Conservation (phyloP, 176 grass and related monocot genomes). For the Elymus sibiricus region DNA sequence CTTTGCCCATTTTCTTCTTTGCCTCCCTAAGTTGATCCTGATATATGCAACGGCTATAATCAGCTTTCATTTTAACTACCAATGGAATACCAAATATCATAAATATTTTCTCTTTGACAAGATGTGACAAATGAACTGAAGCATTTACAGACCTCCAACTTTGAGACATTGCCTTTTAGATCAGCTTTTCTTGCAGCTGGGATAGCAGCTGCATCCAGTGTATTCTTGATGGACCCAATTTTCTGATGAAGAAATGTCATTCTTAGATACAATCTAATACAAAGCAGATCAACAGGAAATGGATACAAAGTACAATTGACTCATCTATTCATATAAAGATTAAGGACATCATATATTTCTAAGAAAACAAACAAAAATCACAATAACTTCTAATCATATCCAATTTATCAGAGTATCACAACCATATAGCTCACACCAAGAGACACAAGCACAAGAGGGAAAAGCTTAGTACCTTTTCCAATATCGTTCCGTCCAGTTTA, state of each 20-base stretch:
- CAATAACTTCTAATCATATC: neutral
- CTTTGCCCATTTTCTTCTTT: conserved; percentile 86
- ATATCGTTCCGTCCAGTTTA: conserved; percentile 50
- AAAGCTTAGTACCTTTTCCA: conserved; percentile 60
- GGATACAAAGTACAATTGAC: neutral
- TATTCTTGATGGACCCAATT: conserved; percentile 74
- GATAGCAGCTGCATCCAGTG: conserved; percentile 67
- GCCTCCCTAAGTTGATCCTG: conserved; percentile 86
- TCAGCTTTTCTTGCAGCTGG: conserved; percentile 85
- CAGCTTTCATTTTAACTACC: neutral
- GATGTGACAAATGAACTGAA: neutral
- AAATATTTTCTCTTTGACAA: neutral
- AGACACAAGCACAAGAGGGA: neutral
- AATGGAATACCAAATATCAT: neutral
- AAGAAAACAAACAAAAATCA: neutral
- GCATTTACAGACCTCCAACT: conserved; percentile 67
- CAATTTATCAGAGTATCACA: neutral
- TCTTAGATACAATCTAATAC: neutral
- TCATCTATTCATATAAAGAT: neutral
- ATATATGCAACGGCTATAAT: neutral
- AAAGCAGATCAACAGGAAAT: neutral
- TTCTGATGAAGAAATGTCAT: conserved; percentile 46
- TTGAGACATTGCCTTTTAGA: conserved; percentile 64
- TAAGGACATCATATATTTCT: neutral
- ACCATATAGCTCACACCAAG: neutral